Conservation (phyloP, 2,329 filamentous ascomycete genomes). For the Purpureocillium lavendulum region DNA sequence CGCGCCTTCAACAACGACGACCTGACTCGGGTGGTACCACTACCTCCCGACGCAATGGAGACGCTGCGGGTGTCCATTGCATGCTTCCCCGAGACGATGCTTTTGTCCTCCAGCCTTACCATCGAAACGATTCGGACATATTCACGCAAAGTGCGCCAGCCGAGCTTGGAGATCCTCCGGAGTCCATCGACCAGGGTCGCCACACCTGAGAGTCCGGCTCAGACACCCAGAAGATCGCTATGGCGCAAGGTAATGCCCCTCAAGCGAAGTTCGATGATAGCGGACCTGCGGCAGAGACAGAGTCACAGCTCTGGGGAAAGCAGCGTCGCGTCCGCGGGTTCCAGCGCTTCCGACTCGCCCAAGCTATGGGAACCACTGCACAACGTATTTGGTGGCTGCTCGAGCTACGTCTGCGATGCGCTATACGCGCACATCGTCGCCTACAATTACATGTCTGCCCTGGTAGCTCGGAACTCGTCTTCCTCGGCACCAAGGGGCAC, state of each 20-base stretch:
- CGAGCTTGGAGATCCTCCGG: slow-evolving; percentile 14
- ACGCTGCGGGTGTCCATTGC: slow-evolving; percentile 43
- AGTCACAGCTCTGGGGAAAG: slow-evolving; percentile 3
- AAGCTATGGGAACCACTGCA: slow-evolving; percentile 37
- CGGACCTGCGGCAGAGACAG: slow-evolving; percentile 1
- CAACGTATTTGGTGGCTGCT: slow-evolving; percentile 43
- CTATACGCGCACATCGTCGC: slow-evolving; percentile 51
- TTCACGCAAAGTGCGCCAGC: slow-evolving; percentile 43
- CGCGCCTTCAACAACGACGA: slow-evolving; percentile 23
- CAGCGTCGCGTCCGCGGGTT: slow-evolving; percentile 8
- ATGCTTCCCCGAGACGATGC: slow-evolving; percentile 53
- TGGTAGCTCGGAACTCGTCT: slow-evolving; percentile 16
- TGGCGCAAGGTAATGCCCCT: slow-evolving; percentile 28
- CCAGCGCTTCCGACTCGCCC: slow-evolving; percentile 11
- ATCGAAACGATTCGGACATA: slow-evolving; percentile 50
- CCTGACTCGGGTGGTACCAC: slow-evolving; percentile 31
- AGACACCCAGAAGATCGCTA: slow-evolving; percentile 18
- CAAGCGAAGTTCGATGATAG: slow-evolving; percentile 11
- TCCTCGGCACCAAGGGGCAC: not conserved
- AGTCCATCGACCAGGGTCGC: slow-evolving; percentile 11
- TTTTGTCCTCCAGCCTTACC: slow-evolving; percentile 44
- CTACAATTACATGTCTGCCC: slow-evolving; percentile 46
- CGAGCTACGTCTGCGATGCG: slow-evolving; percentile 48
- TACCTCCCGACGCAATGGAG: slow-evolving; percentile 46
- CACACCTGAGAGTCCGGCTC: slow-evolving; percentile 7